Evolutionary conservation across 352 stramenopile genomes (phyloP), one percentile per base, ranked within the genome.

Genomic region (Phytophthora nicotianae): DNA sequence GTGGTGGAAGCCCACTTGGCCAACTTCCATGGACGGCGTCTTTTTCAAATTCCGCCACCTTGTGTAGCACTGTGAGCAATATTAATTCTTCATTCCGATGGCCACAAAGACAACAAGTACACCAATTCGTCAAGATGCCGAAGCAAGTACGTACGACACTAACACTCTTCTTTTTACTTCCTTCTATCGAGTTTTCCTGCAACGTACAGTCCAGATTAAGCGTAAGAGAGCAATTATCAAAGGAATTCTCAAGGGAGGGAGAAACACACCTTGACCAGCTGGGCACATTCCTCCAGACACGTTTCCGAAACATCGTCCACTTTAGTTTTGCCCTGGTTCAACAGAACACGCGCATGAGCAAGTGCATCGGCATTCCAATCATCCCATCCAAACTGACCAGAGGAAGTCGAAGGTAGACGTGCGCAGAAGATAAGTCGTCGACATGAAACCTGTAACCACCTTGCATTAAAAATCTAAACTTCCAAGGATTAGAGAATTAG

Each of bases 361-460:
- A 37, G 11, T 21, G n/a, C 11, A n/a, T 11, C 21, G 33, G 32
- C 27, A 16, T 33, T 1, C 14, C 9, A 42, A 38, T 26, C 20
- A 59, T 45, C 21, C 66, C 32, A 65, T 41, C 41, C 40, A 19
- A 69, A 53, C 56, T 45, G 26, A 94, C 88, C 71, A 88, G 70
- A 4, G 96, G 95, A 56, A 99, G 79, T 6, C 97, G 86, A 37
- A 99, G 77, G 76, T 99, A 99, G 1, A 99, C 97, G 76, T 99
- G 97, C 21, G 97, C 97, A 14, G 95, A 99, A 29, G 89, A 98
- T 29, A 99, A 70, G 70, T 99, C 94, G 58, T 99, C 96, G 6
- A 99, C 97, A 58, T 99, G 97, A 71, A 99, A 99, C 90, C 83
- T 93, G 40, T 11, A 4, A 23, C 11, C 4, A 48, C 7, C 3